A percentile compares a stretch with the other conserved stretches of the same genome.
These are phyloP conservation scores for Leccinum uliginosum DNA, from an alignment of 768 basidiomycete species.

Conservation along the genomic window DNA sequence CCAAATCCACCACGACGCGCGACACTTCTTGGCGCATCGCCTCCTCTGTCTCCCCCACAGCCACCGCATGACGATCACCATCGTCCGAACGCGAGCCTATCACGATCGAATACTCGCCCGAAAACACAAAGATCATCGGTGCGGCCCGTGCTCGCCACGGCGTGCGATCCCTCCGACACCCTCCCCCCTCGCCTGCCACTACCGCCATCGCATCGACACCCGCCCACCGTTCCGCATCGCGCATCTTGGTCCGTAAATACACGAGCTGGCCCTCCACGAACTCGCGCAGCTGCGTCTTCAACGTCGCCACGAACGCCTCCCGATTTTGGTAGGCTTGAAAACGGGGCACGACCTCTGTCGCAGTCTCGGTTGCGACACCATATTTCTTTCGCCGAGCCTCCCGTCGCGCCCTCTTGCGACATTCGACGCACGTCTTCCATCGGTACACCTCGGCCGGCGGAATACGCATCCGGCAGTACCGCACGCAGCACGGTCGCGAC, in stretches of 20 bases:
- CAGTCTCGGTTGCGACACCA: background rate
- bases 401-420: slow-evolving; percentile 26
- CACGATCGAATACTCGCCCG: slow-evolving; percentile 26
- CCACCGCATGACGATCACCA: background rate
- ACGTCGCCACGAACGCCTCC: slow-evolving; percentile 10
- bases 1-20: slow-evolving; percentile 14
- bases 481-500: slow-evolving; percentile 37
- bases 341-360: slow-evolving; percentile 5
- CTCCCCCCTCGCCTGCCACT: background rate
- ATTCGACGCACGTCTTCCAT: slow-evolving; percentile 38
- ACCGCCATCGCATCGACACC: background rate
- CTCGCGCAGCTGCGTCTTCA: slow-evolving; percentile 12
- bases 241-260: slow-evolving; percentile 19
- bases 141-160: background rate
- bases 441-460: slow-evolving; percentile 36
- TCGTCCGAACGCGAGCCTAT: background rate
- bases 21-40: slow-evolving; percentile 19
- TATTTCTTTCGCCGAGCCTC: background rate
- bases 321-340: slow-evolving; percentile 21
- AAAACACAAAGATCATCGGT: slow-evolving; percentile 19
- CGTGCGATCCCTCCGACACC: background rate
- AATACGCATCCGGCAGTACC: slow-evolving; percentile 34
- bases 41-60: background rate
- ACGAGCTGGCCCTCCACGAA: slow-evolving; percentile 25
- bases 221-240: background rate